Evolutionary conservation across 768 basidiomycete genomes (phyloP), one percentile per base, ranked within the genome.

Genomic region (Leccinellum luteum): DNA sequence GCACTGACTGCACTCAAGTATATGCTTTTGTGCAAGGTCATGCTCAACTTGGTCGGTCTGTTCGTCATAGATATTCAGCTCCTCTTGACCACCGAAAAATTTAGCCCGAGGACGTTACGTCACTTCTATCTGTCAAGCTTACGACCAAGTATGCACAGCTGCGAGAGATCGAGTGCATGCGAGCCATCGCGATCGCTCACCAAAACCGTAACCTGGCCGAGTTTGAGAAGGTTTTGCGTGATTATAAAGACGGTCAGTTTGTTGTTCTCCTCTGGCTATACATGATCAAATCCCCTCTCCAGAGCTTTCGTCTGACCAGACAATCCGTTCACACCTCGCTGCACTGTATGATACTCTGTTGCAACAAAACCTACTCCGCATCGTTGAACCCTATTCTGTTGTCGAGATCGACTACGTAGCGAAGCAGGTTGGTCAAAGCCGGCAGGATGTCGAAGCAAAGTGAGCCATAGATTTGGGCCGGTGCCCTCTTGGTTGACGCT

Each of bases 21-120:
- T 74, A 97, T 98, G 96, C 80, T 98, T 15, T 73, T 98, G 47
- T 99, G 97, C 74, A 98, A 99, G 72, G 88, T 99, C 69, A 99
- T 99, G 96, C 79, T 98, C 61, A 94, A 94, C 67, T 72, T 96
- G 69, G 95, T 96, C 58, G 61, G 87, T 79, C 48, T 27, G 21
- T 52, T 41, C 28, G 6, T 27, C n/a, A 17, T 21, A 21, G 4
- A 43, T 32, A 48, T 12, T 13, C 5, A 31, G 15, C 17, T 15
- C 10, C 15, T 44, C 25, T 38, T 49, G 9, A 60, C 28, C 31
- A 6, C 31, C 56, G 28, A 41, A 27, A 51, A 21, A 44, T 47
- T 55, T 45, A 98, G 94, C 89, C 95, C 0, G 96, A 98, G 70
- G 97, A 99, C 66, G 92, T 98, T 3, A 89, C 87, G 1, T 82